phyloP scores from a whole-genome alignment of 176 grass and related monocot species.

The Ananas comosus region DNA sequence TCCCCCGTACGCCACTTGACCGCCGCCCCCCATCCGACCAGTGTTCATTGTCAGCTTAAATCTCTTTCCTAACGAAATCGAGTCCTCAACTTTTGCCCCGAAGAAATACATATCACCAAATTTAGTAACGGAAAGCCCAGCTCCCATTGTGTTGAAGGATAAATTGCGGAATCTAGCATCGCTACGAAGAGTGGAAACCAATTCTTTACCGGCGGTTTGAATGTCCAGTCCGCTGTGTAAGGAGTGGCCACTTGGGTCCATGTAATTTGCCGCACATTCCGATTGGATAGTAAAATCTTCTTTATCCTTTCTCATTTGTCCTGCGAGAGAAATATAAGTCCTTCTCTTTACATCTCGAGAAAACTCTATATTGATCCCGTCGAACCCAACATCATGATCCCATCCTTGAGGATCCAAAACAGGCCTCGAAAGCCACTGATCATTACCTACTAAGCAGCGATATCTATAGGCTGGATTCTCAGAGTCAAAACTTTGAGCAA shows the following conservation, averaged over 20 bases:
- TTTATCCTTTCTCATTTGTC: conserved; percentile 92
- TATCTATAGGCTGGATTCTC: conserved; percentile 54
- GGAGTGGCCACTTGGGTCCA: conserved; percentile 27
- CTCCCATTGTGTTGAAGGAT: conserved; percentile 52
- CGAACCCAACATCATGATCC: conserved; percentile 92
- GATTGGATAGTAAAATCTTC: conserved; percentile 72
- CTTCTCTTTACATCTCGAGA: conserved; percentile 38
- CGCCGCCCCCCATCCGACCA: conserved; percentile 52
- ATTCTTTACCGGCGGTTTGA: conserved; percentile 64
- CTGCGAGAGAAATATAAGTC: conserved; percentile 36
- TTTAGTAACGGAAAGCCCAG: conserved; percentile 67
- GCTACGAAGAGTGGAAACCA: conserved; percentile 59
- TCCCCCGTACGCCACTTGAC: conserved; percentile 64
- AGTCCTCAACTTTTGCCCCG: conserved; percentile 73
- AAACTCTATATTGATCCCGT: conserved; percentile 75
- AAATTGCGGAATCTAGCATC: conserved; percentile 49
- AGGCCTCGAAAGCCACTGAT: conserved; percentile 54
- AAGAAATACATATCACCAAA: conserved; percentile 54
- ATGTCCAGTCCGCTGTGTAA: conserved; percentile 44
- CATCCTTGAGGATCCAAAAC: conserved; percentile 93
- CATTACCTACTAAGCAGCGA: conserved; percentile 51
- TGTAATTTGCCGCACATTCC: conserved; percentile 54
- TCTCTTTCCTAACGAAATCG: conserved; percentile 35
- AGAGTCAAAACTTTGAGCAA: conserved; percentile 75
- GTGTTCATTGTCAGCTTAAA: conserved; percentile 32